phyloP scores from a whole-genome alignment of 805 yeast genomes.

The Candida silvatica region DNA sequence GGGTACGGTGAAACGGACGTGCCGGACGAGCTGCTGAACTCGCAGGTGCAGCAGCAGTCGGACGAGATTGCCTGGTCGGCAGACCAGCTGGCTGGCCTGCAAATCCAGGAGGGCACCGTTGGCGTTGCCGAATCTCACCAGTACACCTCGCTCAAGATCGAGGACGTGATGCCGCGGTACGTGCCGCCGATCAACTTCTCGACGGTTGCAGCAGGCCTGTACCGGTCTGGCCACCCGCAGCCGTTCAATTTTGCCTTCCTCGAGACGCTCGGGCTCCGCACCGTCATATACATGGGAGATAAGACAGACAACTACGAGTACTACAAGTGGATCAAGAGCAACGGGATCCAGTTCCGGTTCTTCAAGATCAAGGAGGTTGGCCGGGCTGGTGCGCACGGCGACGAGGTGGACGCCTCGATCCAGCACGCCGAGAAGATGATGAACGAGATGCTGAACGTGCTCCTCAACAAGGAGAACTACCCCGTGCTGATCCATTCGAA shows the following conservation, averaged over 20 bases:
- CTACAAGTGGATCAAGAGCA: constrained; percentile 51
- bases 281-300: constrained; percentile 81
- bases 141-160: constrained; percentile 25
- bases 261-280: constrained; percentile 56
- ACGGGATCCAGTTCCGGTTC: constrained; percentile 39
- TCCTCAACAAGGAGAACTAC: constrained; percentile 59
- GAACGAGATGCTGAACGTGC: constrained; percentile 43
- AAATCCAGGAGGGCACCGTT: too few relatives aligned
- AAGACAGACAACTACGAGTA: constrained; percentile 59
- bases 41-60: constrained; percentile 4
- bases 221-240: constrained; percentile 92
- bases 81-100: too few relatives aligned
- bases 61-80: background rate
- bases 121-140: constrained; percentile 8
- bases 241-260: constrained; percentile 77
- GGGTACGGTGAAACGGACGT: background rate
- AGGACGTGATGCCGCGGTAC: constrained; percentile 26
- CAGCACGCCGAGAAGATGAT: constrained; percentile 51
- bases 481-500: constrained; percentile 89
- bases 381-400: constrained; percentile 2
- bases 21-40: constrained; percentile 5
- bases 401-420: constrained; percentile 45
- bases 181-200: constrained; percentile 93
- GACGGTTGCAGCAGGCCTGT: constrained; percentile 78
- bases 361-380: constrained; percentile 43